phyloP scores from a whole-genome alignment of 2,329 filamentous ascomycete species.

The Aspergillus unguis region DNA sequence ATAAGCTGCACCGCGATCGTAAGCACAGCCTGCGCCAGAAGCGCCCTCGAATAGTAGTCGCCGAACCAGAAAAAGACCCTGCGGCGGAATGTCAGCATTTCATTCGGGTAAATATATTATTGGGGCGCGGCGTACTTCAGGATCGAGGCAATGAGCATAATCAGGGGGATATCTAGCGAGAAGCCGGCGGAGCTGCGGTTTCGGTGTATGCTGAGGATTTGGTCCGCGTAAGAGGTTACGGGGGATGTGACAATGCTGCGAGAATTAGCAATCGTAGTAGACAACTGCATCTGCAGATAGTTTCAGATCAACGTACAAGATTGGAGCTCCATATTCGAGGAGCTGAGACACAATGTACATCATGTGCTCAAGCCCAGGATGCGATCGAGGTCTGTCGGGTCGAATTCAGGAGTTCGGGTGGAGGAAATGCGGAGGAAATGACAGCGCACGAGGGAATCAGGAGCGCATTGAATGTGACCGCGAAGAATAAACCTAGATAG shows the following conservation, averaged over 20 bases:
- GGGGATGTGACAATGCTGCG: slow-evolving; percentile 59
- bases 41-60: slow-evolving; percentile 56
- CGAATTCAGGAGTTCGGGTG: not conserved
- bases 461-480: not conserved
- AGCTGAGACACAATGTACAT: slow-evolving; percentile 41
- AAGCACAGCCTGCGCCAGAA: slow-evolving; percentile 58
- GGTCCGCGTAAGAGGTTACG: slow-evolving; percentile 64
- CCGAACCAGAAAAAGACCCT: slow-evolving; percentile 66
- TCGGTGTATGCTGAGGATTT: slow-evolving; percentile 63
- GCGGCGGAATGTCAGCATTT: slow-evolving; percentile 7
- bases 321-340: slow-evolving; percentile 47
- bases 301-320: slow-evolving; percentile 41
- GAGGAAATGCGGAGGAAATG: not conserved
- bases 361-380: not conserved
- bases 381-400: not conserved
- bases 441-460: not conserved
- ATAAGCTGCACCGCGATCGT: slow-evolving; percentile 59
- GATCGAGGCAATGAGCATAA: slow-evolving; percentile 64
- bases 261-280: slow-evolving; percentile 1
- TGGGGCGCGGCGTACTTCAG: slow-evolving; percentile 49
- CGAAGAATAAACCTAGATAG: not conserved
- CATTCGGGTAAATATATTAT: not conserved
- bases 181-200: slow-evolving; percentile 60
- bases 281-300: too few species aligned
- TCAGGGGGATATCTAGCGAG: slow-evolving; percentile 64